A percentile compares a stretch with the other conserved stretches of the same genome.
Evolutionary conservation across 768 basidiomycete species (phyloP).

Genomic region (Tylopilus sp.): DNA sequence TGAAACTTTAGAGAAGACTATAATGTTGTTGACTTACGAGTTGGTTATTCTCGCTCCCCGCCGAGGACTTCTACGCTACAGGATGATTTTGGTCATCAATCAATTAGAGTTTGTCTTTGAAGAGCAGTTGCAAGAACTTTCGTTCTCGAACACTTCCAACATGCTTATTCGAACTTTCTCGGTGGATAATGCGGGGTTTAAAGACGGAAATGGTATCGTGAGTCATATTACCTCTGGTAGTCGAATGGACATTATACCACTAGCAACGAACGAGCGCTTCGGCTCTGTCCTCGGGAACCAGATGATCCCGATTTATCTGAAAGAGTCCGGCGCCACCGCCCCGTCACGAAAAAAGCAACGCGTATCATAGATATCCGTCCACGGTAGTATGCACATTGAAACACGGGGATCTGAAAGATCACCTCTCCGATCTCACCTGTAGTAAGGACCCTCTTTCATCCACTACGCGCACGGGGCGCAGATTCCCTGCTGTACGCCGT

Average conservation of each 20-base stretch:
- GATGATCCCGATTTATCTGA: slow-evolving; percentile 6
- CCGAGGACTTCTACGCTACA: slow-evolving; percentile 4
- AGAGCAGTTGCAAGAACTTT: background rate
- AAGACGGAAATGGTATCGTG: background rate
- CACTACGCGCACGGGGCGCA: background rate
- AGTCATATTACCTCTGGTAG: background rate
- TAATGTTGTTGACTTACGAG: background rate
- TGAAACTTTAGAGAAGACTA: background rate
- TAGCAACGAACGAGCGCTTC: background rate
- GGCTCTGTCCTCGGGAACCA: background rate
- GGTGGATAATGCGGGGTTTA: background rate
- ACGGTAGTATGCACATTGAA: too few relatives aligned
- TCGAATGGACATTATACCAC: background rate
- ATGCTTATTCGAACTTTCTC: slow-evolving; percentile 3
- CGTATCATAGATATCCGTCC: background rate
- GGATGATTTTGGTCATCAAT: background rate
- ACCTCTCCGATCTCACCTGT: background rate
- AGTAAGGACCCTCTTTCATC: background rate
- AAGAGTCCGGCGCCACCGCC: background rate
- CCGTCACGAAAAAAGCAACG: background rate
- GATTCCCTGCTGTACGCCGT: background rate
- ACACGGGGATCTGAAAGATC: background rate
- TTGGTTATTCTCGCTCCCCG: slow-evolving; percentile 1
- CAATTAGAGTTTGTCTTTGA: slow-evolving; percentile 6
- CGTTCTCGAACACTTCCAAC: background rate